Evolutionary conservation across 768 basidiomycete species (phyloP), one percentile per base, ranked within the genome.

Genomic region (Suillus luteus): DNA sequence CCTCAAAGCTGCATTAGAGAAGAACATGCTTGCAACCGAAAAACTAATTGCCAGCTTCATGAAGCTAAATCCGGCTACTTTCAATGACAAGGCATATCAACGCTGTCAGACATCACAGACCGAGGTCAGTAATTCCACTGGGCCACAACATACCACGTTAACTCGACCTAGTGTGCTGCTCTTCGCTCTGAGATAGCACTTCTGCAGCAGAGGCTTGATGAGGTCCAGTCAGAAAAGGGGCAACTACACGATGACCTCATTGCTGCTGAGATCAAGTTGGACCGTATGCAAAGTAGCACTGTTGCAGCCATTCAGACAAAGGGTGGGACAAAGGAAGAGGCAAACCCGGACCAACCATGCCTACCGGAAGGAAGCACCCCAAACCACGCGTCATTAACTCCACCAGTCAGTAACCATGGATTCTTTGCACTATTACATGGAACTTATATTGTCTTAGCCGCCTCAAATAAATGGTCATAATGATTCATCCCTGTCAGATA

Each of bases 341-440:
- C 49, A 12, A 63, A 55, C 11, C 69, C 68, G 62, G 72, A 78
- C 48, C 73, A 68, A 31, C 70, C 72, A 7, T 59, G 66, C 48
- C 76, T 73, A 57, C 66, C 33, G 5, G 69, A 65, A 77, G 74
- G 83, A 83, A 80, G 83, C 81, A 76, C 75, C 12, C 67, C 80
- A 67, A 79, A 77, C 73, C 74, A 73, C 69, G 80, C 79, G 76
- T 81, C 83, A 76, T 85, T 83, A 79, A 83, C 87, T 81, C 86
- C 88, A 76, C 82, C 79, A 80, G 90, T 91, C 84, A 86, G 90
- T 89, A 82, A 81, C 79, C 78, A 81, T 78, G 58, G 43, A 33
- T 27, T 33, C 6, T 8, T 70, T 68, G 54, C 67, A 68, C 73
- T 22, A 19, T 46, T n/a, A 1, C n/a, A 37, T 59, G 19, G 22